A percentile compares a stretch with the other conserved stretches of the same genome.
Evolutionary conservation across 495 filamentous ascomycete species (phyloP).

Genomic region (Annulohypoxylon maeteangense): DNA sequence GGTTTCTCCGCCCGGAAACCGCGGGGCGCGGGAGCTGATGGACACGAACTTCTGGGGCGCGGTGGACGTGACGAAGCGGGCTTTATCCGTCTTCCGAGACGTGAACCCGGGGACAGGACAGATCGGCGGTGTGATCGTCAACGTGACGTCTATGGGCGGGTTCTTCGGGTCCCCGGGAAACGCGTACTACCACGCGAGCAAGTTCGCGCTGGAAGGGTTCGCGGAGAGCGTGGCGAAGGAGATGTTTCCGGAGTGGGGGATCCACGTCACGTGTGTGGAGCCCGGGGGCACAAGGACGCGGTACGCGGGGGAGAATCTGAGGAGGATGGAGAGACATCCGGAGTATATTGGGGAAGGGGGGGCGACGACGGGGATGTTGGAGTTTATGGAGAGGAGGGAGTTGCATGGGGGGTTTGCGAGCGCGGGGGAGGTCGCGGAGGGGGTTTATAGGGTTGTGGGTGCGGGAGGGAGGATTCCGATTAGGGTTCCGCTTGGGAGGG

Average conservation of each 20-base stretch:
- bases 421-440: constrained; percentile 50
- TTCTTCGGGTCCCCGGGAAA: constrained; percentile 57
- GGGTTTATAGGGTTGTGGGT: constrained; percentile 51
- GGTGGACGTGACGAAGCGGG: constrained; percentile 56
- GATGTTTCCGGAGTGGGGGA: constrained; percentile 63
- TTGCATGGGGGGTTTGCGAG: constrained; percentile 48
- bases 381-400: constrained; percentile 48
- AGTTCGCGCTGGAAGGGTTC: constrained; percentile 67
- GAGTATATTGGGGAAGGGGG: constrained; percentile 51
- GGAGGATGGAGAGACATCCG: constrained; percentile 41
- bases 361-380: constrained; percentile 50
- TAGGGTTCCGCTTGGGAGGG: constrained; percentile 57
- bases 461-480: constrained; percentile 53
- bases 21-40: constrained; percentile 53
- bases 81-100: constrained; percentile 60
- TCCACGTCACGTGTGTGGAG: constrained; percentile 60
- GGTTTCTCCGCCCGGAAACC: constrained; percentile 46
- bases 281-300: constrained; percentile 61
- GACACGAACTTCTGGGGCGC: constrained; percentile 67
- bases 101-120: constrained; percentile 42
- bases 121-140: constrained; percentile 62
- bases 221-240: constrained; percentile 65
- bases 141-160: constrained; percentile 65
- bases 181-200: constrained; percentile 65
- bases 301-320: constrained; percentile 45